phyloP scores from a whole-genome alignment of 2,329 filamentous ascomycete genomes.

The Aspergillus flavus region DNA sequence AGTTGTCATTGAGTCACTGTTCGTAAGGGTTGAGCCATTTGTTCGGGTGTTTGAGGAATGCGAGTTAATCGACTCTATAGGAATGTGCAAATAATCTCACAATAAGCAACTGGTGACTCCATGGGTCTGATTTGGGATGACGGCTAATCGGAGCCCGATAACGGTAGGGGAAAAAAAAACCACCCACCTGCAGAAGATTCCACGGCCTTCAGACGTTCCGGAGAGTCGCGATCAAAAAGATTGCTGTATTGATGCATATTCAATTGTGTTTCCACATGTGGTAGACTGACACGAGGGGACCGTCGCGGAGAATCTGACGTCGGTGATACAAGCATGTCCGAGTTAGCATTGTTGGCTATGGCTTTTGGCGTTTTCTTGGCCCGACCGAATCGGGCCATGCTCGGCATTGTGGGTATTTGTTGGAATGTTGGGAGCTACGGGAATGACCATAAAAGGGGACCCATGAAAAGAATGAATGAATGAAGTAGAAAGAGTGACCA shows the following conservation, averaged over 20 bases:
- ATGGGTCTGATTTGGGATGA: neutral
- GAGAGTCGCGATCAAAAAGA: slow-evolving; percentile 35
- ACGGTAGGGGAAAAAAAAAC: neutral
- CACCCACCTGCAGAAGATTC: slow-evolving; percentile 30
- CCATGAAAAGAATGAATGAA: slow-evolving; percentile 13
- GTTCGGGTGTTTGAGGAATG: slow-evolving; percentile 27
- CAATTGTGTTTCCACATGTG: slow-evolving; percentile 45
- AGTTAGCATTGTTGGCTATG: slow-evolving; percentile 31
- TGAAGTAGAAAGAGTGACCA: slow-evolving; percentile 1
- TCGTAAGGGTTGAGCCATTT: slow-evolving; percentile 34
- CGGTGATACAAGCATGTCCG: slow-evolving; percentile 22
- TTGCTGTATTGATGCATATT: slow-evolving; percentile 48
- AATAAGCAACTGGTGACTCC: neutral
- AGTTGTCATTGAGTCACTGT: slow-evolving; percentile 32
- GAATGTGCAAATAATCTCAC: neutral
- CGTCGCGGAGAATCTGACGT: slow-evolving; percentile 23
- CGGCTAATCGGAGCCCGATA: neutral
- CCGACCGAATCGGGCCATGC: slow-evolving; percentile 35
- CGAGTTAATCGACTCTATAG: slow-evolving; percentile 21
- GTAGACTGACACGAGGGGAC: slow-evolving; percentile 41
- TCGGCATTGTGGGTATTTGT: slow-evolving; percentile 19
- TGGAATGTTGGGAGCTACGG: slow-evolving; percentile 18
- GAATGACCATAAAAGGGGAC: slow-evolving; percentile 10
- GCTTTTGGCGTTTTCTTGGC: slow-evolving; percentile 29
- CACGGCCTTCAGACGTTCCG: slow-evolving; percentile 28